phyloP scores from a whole-genome alignment of 352 stramenopile genomes.

The Albugo laibachii region DNA sequence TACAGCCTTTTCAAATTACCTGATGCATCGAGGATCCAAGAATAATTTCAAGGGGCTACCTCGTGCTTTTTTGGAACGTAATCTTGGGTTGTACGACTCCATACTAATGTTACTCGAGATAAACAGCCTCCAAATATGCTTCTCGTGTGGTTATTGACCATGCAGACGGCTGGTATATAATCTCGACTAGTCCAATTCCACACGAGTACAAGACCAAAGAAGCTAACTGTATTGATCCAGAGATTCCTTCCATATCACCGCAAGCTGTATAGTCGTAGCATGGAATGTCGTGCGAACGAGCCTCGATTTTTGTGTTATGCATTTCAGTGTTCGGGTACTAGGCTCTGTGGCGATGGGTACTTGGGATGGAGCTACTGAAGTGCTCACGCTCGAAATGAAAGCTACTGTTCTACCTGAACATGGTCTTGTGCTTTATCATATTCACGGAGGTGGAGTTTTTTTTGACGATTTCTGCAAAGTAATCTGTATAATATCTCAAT shows the following conservation, averaged over 20 bases:
- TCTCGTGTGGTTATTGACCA: constrained; percentile 65
- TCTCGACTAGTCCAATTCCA: constrained; percentile 46
- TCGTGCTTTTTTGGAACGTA: constrained; percentile 24
- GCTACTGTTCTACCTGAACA: constrained; percentile 38
- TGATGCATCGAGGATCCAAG: constrained; percentile 19
- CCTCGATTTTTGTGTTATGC: constrained; percentile 47
- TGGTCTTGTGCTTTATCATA: constrained; percentile 60
- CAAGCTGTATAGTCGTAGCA: not conserved
- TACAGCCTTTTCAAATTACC: constrained; percentile 50
- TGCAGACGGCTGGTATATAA: constrained; percentile 58
- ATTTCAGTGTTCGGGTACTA: constrained; percentile 48
- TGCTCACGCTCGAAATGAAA: constrained; percentile 42
- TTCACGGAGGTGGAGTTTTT: constrained; percentile 76
- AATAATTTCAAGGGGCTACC: constrained; percentile 34
- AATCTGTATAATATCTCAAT: constrained; percentile 56
- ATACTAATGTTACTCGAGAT: constrained; percentile 66
- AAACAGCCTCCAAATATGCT: constrained; percentile 39
- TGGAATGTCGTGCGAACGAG: constrained; percentile 18
- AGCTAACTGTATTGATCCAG: constrained; percentile 37
- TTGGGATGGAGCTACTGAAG: constrained; percentile 34
- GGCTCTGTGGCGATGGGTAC: constrained; percentile 34
- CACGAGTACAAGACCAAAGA: constrained; percentile 36
- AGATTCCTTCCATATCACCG: constrained; percentile 19
- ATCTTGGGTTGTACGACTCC: constrained; percentile 50
- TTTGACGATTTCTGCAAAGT: constrained; percentile 74